These are phyloP conservation scores for Schizosaccharomyces lindneri DNA, from an alignment of 805 yeast species.

Conservation along the genomic window DNA sequence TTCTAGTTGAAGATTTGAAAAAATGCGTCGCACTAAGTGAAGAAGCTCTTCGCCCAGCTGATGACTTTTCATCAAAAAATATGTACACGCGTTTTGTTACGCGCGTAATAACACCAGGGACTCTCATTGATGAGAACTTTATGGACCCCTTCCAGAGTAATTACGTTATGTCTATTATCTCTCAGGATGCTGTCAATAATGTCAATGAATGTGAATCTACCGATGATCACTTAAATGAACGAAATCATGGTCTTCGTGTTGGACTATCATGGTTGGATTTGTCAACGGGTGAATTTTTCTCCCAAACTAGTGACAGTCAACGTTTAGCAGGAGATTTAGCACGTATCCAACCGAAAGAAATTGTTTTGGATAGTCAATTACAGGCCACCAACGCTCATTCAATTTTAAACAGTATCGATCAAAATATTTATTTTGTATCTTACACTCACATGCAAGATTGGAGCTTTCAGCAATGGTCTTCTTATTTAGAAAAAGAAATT, in stretches of 20 bases:
- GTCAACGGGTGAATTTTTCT: conserved; percentile 54
- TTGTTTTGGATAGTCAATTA: conserved; percentile 20
- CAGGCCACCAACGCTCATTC: neutral
- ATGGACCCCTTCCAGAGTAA: conserved; percentile 50
- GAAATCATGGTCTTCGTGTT: conserved; percentile 18
- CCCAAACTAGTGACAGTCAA: conserved; percentile 34
- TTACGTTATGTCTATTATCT: conserved; percentile 33
- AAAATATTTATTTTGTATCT: neutral
- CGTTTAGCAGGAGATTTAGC: conserved; percentile 48
- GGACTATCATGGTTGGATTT: conserved; percentile 81
- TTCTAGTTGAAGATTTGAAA: conserved; percentile 44
- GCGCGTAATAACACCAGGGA: conserved; percentile 76
- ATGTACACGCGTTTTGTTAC: conserved; percentile 41
- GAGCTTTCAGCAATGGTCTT: neutral
- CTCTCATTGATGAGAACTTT: conserved; percentile 66
- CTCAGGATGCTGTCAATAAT: conserved; percentile 2
- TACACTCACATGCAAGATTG: neutral
- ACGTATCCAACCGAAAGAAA: conserved; percentile 60
- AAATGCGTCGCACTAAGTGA: conserved; percentile 65
- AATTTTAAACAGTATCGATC: conserved; percentile 4
- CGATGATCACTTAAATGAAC: neutral
- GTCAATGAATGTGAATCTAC: neutral
- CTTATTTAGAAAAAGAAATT: neutral
- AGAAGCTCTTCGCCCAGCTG: conserved; percentile 19
- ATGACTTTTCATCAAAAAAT: conserved; percentile 4